Base-by-base conservation (phyloP, 768 basidiomycete genomes). In the Exidia glandulosa region DNA sequence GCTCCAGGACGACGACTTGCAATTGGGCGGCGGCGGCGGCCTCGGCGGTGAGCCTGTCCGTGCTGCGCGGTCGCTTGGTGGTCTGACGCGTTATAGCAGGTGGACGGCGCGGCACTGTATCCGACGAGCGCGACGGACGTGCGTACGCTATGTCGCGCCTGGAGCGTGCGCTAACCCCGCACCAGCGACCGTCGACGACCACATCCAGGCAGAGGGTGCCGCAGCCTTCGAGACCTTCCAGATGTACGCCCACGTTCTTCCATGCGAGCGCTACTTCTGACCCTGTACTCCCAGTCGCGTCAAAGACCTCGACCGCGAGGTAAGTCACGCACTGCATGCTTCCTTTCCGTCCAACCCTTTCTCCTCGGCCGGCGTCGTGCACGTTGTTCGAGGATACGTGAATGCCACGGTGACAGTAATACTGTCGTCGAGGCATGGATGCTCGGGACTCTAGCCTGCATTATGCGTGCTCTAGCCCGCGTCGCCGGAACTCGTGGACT, bases 51-150 rank as follows among this genome's bases (percentile, higher is more conserved):
- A 13, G 27, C 30, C 30, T 54, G 25, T 54, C 4, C 50, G n/a
- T n/a, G n/a, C n/a, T 29, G 1, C 27, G 19, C 3, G 25, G 27
- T 9, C 12, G 19, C 9, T 27, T 7, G 25, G 25, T 4, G 7
- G 19, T 27, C 30, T n/a, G 5, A 29, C 50, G 50, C 50, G 25
- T 10, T 12, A 23, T 27, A 54, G 50, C 12, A 27, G 7, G 14
- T 29, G 50, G 50, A 4, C 50, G 29, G 32, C 36, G 56, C 25
- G 30, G 30, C 74, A 77, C 58, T 1, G 79, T 71, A 61, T 80
- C 82, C 55, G 84, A 87, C 66, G 84, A 86, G 59, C 84, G 73
- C 65, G 85, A 84, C 63, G 79, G 81, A 63, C 82, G 86, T 87
- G 68, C 77, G 85, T 85, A 33, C 65, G 29, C 29, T 30, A 37